These are phyloP conservation scores for Alternaria viburni DNA, from an alignment of 2,329 filamentous ascomycete genomes.

Conservation along the genomic window DNA sequence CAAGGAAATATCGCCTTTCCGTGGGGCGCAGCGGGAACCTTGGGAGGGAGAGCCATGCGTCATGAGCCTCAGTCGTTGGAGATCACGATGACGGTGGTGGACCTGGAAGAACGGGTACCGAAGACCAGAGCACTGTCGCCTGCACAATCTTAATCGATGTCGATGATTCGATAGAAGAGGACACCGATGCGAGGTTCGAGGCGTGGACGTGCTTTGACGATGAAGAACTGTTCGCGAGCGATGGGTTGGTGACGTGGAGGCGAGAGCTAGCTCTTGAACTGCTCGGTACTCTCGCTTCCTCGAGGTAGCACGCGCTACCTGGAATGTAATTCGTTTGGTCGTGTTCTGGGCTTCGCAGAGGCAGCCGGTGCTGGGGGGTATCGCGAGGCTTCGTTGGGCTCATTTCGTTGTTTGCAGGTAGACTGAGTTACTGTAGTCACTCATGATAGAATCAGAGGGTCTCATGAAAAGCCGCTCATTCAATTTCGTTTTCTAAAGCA, in stretches of 20 bases:
- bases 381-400: neutral
- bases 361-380: neutral
- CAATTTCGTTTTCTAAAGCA: too few relatives aligned
- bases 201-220: neutral
- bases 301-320: neutral
- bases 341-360: neutral
- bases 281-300: neutral
- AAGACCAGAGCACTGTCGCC: too few relatives aligned
- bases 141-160: neutral
- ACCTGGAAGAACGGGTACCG: neutral
- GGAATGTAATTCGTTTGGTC: rapidly evolving
- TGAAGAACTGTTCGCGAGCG: neutral
- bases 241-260: neutral
- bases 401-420: neutral
- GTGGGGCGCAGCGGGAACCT: neutral
- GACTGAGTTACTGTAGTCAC: neutral
- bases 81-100: neutral
- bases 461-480: too few relatives aligned
- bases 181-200: neutral
- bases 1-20: too few relatives aligned
- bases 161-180: neutral
- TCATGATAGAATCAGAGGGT: too few relatives aligned
- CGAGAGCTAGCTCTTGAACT: neutral
- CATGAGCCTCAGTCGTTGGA: neutral
- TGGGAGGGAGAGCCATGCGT: neutral